Evolutionary conservation across 2,329 filamentous ascomycete species (phyloP).

Genomic region (Neonectria neomacrospora): DNA sequence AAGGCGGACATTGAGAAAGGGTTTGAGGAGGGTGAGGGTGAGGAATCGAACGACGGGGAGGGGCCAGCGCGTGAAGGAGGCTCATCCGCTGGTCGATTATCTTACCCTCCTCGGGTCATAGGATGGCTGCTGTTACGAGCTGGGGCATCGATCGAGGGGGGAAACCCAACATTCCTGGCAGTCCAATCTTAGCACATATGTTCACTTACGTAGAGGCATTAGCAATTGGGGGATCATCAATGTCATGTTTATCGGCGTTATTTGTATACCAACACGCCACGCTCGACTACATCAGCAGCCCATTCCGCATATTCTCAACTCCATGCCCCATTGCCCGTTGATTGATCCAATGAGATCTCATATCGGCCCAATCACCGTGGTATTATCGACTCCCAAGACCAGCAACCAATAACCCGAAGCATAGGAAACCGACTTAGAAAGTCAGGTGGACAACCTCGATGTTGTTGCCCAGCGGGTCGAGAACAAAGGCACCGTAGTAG

Average conservation of each 20-base stretch:
- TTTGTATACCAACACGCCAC: neutral
- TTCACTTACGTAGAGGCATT: neutral
- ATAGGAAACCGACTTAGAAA: constrained; percentile 6
- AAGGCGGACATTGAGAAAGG: constrained; percentile 34
- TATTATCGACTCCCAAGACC: constrained; percentile 1
- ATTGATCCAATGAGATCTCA: neutral
- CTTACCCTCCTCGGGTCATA: constrained; percentile 21
- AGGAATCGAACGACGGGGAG: neutral
- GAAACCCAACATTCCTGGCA: constrained; percentile 16
- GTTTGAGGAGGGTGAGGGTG: constrained; percentile 17
- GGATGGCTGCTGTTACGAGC: constrained; percentile 40
- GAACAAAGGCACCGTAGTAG: constrained; percentile 64
- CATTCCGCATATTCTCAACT: neutral
- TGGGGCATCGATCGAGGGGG: constrained; percentile 24
- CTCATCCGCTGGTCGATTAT: constrained; percentile 12
- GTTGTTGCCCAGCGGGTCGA: constrained; percentile 64
- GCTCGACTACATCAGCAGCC: neutral
- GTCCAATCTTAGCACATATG: constrained; percentile 5
- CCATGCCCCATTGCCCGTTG: constrained; percentile 1
- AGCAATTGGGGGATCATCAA: neutral
- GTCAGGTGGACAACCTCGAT: constrained; percentile 56
- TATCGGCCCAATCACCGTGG: neutral
- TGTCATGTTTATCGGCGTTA: neutral
- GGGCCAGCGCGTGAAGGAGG: neutral
- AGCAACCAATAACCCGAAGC: neutral